Evolutionary conservation across 306 rosid genomes (phyloP), one percentile per base, ranked within the genome.

Genomic region (Prinsepia uniflora): DNA sequence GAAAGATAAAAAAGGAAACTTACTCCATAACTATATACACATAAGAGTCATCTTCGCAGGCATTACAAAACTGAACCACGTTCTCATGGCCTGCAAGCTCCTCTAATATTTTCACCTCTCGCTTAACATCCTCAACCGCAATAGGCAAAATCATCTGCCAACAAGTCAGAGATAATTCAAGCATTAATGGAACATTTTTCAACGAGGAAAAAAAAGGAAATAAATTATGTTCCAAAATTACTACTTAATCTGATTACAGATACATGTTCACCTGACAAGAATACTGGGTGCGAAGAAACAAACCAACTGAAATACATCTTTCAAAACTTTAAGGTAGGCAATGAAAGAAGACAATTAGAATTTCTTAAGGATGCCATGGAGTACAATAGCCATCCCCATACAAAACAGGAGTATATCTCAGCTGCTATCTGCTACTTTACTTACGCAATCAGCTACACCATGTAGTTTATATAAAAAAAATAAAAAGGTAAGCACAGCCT

Each of bases 1-100:
- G 5, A 53, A 71, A 60, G 72, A 24, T 8, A 34, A 40, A 2
- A 39, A 72, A 11, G 34, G 36, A 57, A 65, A 85, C 99, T 85
- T 87, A 95, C 99, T 95, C 99, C 99, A 95, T 95, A 62, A 85
- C 99, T 85, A 95, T 95, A 83, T 83, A 95, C 79, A 95, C 99
- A 64, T 89, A 91, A 40, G 96, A 86, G 65, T 87, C 91, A 72
- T 95, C 97, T 84, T 95, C 99, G 52, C 86, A 95, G 18, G 97
- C 97, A 70, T 91, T 83, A 72, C 78, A 75, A 80, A 87, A 95
- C 65, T 82, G 92, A 72, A 95, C 99, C 68, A 95, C 99, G 52
- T 95, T 95, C 87, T 95, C 99, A 67, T 95, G 99, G 76, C 99
- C 99, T 19, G 94, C 57, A 68, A 95, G 97, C 57, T 74, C 91